phyloP scores from a whole-genome alignment of 495 filamentous ascomycete genomes.

The Podospora pseudoanserina region DNA sequence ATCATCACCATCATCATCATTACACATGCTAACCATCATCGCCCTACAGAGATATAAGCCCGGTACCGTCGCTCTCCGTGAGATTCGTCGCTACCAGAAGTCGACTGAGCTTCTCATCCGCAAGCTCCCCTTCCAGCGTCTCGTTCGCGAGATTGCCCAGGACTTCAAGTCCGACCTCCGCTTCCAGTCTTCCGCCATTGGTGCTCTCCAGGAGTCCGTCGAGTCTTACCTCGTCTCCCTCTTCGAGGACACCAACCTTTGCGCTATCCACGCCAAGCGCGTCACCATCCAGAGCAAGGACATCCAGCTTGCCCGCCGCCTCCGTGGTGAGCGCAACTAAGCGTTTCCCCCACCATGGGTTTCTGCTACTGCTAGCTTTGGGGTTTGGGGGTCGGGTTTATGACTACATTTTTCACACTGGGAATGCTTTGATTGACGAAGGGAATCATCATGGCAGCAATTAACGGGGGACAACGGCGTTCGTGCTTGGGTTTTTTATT shows the following conservation, averaged over 20 bases:
- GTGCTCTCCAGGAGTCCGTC: conserved; percentile 99
- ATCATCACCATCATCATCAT: no score
- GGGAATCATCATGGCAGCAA: conserved; percentile 26
- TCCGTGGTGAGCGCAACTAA: conserved; percentile 87
- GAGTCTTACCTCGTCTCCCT: conserved; percentile 99
- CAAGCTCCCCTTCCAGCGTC: conserved; percentile 99
- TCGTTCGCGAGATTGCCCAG: conserved; percentile 99
- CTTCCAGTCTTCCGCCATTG: conserved; percentile 99
- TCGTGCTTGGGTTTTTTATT: conserved; percentile 30
- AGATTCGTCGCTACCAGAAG: conserved; percentile 99
- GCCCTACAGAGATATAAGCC: conserved; percentile 78
- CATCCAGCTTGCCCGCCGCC: conserved; percentile 93
- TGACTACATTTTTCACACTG: conserved; percentile 31
- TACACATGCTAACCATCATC: no score
- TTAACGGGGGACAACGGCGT: conserved; percentile 34
- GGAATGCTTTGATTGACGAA: conserved; percentile 25
- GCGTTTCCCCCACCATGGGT: conserved; percentile 11
- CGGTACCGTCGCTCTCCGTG: conserved; percentile 99
- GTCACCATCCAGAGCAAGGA: conserved; percentile 93
- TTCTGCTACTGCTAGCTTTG: conserved; percentile 17
- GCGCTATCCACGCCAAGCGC: conserved; percentile 99
- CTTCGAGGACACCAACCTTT: conserved; percentile 99
- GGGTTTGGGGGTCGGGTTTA: conserved; percentile 29
- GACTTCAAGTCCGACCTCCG: conserved; percentile 99
- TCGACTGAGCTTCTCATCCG: conserved; percentile 99